Evolutionary conservation across 1,284 basidiomycete species (phyloP).

Genomic region (Amylostereum chailletii): DNA sequence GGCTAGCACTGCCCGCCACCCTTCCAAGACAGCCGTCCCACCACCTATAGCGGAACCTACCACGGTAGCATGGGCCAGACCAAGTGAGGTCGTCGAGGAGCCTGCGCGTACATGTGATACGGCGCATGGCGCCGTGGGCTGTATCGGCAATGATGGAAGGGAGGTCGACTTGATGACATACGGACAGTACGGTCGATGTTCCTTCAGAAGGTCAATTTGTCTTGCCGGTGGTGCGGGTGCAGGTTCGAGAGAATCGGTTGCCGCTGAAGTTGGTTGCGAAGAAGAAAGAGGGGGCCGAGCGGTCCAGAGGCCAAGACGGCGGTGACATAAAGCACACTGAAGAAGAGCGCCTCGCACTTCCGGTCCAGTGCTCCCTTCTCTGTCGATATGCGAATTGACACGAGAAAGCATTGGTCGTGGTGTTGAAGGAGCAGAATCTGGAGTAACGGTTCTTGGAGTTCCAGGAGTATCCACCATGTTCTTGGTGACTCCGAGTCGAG

Average conservation of each 20-base stretch:
- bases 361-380: background rate
- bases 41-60: no score
- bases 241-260: conserved; percentile 8
- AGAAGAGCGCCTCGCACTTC: conserved; percentile 36
- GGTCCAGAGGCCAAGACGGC: conserved; percentile 70
- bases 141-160: conserved; percentile 47
- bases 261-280: conserved; percentile 17
- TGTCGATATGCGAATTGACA: background rate
- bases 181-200: conserved; percentile 76
- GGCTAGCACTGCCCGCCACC: conserved; percentile 67
- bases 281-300: conserved; percentile 29
- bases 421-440: no score
- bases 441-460: no score
- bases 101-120: conserved; percentile 21
- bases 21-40: conserved; percentile 38
- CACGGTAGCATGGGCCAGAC: no score
- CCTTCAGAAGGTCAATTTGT: conserved; percentile 64
- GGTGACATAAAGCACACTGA: conserved; percentile 62
- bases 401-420: conserved; percentile 2
- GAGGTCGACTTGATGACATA: conserved; percentile 65
- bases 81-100: conserved; percentile 7
- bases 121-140: conserved; percentile 11
- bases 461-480: no score
- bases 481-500: conserved; percentile 20
- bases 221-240: conserved; percentile 21